Base-by-base conservation (phyloP, 2,329 filamentous ascomycete genomes). In the Basipetospora sp. region DNA sequence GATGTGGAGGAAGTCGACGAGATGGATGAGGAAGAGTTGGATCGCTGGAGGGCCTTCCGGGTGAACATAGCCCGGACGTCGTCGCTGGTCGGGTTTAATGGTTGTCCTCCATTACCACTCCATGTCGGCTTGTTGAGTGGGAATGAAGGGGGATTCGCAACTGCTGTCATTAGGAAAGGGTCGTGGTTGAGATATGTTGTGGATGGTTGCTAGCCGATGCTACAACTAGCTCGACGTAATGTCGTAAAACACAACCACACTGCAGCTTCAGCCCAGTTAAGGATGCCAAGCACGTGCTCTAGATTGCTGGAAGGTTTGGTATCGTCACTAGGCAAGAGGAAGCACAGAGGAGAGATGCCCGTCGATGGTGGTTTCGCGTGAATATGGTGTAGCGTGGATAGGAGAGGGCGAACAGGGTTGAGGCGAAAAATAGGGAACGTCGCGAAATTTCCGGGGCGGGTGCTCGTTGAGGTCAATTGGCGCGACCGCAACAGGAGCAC, bases 21-120 rank as follows among this genome's bases (percentile, higher is more conserved):
- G 45, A 92, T 68, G 32, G 87, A 94, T 4, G 86, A 93, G 41
- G 85, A 90, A 26, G 88, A 96, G 65, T 85, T 93, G 52, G 80
- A 80, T 56, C 88, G 77, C 57, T 88, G 83, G 43, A 85, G 69
- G 53, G 71, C 77, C 64, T 94, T 94, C 50, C 86, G 83, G 53
- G 84, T 82, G 57, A 92, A 84, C 73, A 93, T 87, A 58, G 80
- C 79, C 62, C 80, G 76, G 47, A 80, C 75, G 60, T 93, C 84
- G 64, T 93, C 85, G 62, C 80, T 83, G 75, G 85, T 82, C 53
- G 79, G 69, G 64, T 71, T 65, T 49, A 62, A 59, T 41, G 57
- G 49, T 50, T 64, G 62, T 43, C 56, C 55, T 48, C 66, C 64
- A 60, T 67, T 75, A 71, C 70, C 64, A 55, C 69, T 65, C 74